These are phyloP conservation scores for Collybia sordida DNA, from an alignment of 768 basidiomycete species.

Conservation along the genomic window DNA sequence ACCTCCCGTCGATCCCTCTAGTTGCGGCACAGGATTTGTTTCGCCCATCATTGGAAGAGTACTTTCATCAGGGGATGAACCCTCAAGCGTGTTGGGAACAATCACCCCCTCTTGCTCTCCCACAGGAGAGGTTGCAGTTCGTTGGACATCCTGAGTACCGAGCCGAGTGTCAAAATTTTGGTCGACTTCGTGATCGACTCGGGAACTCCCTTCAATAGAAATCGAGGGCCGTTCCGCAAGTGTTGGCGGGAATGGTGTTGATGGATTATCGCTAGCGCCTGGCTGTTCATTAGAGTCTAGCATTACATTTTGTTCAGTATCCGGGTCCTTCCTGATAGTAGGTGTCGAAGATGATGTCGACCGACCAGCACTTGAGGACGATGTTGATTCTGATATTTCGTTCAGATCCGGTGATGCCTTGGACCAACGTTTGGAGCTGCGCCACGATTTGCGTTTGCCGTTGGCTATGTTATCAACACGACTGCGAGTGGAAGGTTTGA, in stretches of 20 bases:
- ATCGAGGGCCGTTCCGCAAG: not conserved
- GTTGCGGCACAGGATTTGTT: not conserved
- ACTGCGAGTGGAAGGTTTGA: slow-evolving; percentile 20
- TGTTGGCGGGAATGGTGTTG: not conserved
- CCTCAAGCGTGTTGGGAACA: not conserved
- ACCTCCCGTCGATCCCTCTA: not conserved
- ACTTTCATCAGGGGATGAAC: too few species aligned
- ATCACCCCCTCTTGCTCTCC: not conserved
- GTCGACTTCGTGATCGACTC: slow-evolving; percentile 1
- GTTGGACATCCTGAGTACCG: not conserved
- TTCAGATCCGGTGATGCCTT: slow-evolving; percentile 20
- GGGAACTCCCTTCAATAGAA: not conserved
- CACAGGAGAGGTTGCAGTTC: not conserved
- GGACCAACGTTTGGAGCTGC: slow-evolving; percentile 29
- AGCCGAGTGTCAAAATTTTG: slow-evolving; percentile 5
- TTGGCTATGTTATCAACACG: slow-evolving; percentile 10
- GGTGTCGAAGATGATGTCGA: slow-evolving; percentile 2
- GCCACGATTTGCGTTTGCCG: slow-evolving; percentile 23
- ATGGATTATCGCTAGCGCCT: not conserved
- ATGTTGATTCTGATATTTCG: slow-evolving; percentile 9
- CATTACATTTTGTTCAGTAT: not conserved
- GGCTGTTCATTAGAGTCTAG: not conserved
- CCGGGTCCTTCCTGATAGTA: not conserved
- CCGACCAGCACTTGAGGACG: not conserved
- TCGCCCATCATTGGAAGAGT: not conserved